Conservation (phyloP, 1,284 basidiomycete genomes). For the Fomitopsis betulina region DNA sequence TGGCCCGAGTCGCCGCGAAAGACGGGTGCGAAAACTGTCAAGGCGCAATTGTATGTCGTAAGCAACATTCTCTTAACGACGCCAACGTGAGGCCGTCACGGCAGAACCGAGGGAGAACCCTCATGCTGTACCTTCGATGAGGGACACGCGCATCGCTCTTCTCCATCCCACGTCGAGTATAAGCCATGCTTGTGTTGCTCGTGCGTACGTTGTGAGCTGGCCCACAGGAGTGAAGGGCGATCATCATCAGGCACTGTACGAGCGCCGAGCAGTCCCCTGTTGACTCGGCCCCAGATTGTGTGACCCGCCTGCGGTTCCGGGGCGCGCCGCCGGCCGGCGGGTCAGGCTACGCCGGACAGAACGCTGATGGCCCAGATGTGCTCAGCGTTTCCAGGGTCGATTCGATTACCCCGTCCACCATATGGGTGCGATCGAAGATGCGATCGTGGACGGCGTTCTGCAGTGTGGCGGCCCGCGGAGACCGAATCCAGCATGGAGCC, state of each 20-base stretch:
- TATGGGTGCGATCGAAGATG: constrained; percentile 9
- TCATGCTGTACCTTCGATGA: not conserved
- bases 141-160: not conserved
- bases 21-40: not conserved
- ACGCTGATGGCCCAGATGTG: constrained; percentile 4
- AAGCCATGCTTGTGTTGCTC: not conserved
- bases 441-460: constrained; percentile 3
- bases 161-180: not conserved
- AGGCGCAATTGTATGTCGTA: not conserved
- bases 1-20: not conserved
- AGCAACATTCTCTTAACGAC: not conserved
- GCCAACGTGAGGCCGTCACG: not conserved
- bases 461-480: constrained; percentile 3
- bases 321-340: not conserved
- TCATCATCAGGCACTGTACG: not conserved
- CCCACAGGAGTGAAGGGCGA: not conserved
- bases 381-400: constrained; percentile 10
- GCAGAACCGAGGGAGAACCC: constrained; percentile 1
- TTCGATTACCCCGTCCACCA: constrained; percentile 5
- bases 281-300: not conserved
- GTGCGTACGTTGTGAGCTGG: not conserved
- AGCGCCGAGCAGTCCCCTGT: not conserved
- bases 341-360: constrained; percentile 1
- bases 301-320: not conserved
- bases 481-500: not conserved